Base-by-base conservation (phyloP, 805 yeast genomes). In the Sungouiozyma ichnusensis region DNA sequence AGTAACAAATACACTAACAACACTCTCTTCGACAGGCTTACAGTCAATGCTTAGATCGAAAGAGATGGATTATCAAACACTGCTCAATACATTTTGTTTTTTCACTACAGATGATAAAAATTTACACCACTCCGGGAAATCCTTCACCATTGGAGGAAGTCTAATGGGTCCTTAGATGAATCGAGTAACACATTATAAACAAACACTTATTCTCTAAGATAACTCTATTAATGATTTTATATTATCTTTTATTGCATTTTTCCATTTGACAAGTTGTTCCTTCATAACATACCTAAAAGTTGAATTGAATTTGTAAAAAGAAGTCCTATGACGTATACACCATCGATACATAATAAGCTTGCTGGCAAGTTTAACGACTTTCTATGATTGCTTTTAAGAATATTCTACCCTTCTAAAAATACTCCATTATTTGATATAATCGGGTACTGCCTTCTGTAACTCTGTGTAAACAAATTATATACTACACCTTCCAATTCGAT, bases 1-100 rank as follows among this genome's bases (percentile, higher is more conserved):
- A 24, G 29, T 24, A 11, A 24, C 29, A 11, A 24, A 24, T 24
- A 24, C 29, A 24, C 29, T 24, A 11, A 24, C 29, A 6, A 24
- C 29, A 7, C 11, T 24, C 6, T 24, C 29, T 24, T 24, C 29
- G 9, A 7, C 29, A 24, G 29, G 29, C 9, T 24, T 24, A 24
- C 29, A 24, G 11, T 24, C 29, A 24, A 24, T 24, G 29, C 11
- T 24, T 7, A 24, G 29, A 24, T 24, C 29, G 11, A 48, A 46
- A 33, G 47, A 50, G 40, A 43, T 46, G 42, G 55, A 55, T 42
- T 56, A 57, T 40, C 53, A 57, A 35, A 49, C 54, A 11, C 48
- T 57, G 36, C 36, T 55, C 20, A 49, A 52, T 35, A 51, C 60
- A 3, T 56, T 54, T 37, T 55, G 62, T 42, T 57, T 56, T 40